Evolutionary conservation across 192 early-diverging fungal species (phyloP), one percentile per base, ranked within the genome.

Genomic region (Allomyces arbusculus): DNA sequence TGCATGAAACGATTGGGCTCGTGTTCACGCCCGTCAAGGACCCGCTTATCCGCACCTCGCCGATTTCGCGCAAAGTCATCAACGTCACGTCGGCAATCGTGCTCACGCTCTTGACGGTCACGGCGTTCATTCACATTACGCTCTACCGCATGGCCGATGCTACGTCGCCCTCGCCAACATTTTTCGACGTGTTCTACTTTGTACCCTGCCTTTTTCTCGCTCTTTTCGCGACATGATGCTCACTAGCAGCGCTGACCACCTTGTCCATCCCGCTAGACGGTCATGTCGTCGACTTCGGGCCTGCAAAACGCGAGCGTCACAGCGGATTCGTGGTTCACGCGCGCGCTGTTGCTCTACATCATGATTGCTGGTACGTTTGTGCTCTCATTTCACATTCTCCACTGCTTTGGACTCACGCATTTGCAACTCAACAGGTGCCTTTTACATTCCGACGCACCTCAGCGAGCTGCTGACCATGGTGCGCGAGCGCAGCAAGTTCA

Each of bases 51-150:
- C 64, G 77, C 69, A 70, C 80, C 65, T 76, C 79, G 63, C 66
- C 74, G 11, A 78, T 87, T 70, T 78, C 77, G 23, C 82, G 85
- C 63, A 87, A 89, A 62, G 82, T 75, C 23, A 62, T 84, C 58
- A 75, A 78, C 6, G 71, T 84, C 23, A 76, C 76, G 33, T 75
- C 82, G 0, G 77, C 84, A 0, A 86, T 89, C 63, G 78, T 87
- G 33, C 81, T 82, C 55, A 87, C 85, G 1, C 75, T 89, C 45
- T 69, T 87, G 62, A 84, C 84, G 3, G 85, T 88, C 62, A 80
- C 87, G 0, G 86, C 84, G 26, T 82, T 82, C 64, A 82, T 86
- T 12, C 87, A 89, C 55, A 72, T 82, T 12, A 77, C 81, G 70
- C 75, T 85, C 8, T 82, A 74, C 66, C 33, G 33, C 33, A 40